Percentiles rank a stretch among this genome's conserved stretches.
Conservation (phyloP, 192 early-diverging fungal species). For the Rhizoclosmatium globosum region DNA sequence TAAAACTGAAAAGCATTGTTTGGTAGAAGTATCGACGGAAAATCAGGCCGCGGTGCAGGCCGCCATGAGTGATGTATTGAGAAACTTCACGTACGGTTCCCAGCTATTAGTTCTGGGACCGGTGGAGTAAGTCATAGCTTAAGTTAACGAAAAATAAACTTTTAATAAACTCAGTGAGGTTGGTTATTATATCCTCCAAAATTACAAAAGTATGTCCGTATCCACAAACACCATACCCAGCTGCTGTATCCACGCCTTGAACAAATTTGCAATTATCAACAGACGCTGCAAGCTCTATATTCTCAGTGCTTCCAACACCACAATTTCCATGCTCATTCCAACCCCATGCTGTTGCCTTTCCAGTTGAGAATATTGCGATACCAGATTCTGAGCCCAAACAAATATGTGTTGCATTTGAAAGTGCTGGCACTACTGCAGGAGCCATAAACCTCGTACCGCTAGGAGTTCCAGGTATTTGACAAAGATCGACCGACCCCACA, state of each 20-base stretch:
- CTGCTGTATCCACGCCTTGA: not conserved
- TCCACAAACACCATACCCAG: constrained; percentile 26
- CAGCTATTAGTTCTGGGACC: constrained; percentile 16
- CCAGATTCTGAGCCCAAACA: constrained; percentile 83
- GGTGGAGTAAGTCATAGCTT: not conserved
- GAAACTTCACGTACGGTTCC: constrained; percentile 15
- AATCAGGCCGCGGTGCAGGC: not conserved
- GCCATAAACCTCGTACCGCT: not conserved
- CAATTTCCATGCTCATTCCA: constrained; percentile 98
- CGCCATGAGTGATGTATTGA: constrained; percentile 23
- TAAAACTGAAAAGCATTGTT: not conserved
- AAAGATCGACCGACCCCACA: constrained; percentile 83
- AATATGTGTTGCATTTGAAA: constrained; percentile 28
- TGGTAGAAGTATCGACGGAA: not conserved
- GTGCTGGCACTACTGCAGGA: constrained; percentile 15
- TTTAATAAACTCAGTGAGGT: no score
- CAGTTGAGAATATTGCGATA: constrained; percentile 57
- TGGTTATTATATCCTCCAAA: not conserved
- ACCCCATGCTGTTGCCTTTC: constrained; percentile 75
- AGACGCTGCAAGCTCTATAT: constrained; percentile 10
- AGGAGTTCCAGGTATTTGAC: constrained; percentile 57
- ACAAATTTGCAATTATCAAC: constrained; percentile 15
- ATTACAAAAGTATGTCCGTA: constrained; percentile 45
- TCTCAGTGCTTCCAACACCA: constrained; percentile 52
- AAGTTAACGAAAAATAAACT: no score